A percentile compares a stretch with the other conserved stretches of the same genome.
Evolutionary conservation across 2,329 filamentous ascomycete species (phyloP).

Genomic region (Trichoderma asperellum): DNA sequence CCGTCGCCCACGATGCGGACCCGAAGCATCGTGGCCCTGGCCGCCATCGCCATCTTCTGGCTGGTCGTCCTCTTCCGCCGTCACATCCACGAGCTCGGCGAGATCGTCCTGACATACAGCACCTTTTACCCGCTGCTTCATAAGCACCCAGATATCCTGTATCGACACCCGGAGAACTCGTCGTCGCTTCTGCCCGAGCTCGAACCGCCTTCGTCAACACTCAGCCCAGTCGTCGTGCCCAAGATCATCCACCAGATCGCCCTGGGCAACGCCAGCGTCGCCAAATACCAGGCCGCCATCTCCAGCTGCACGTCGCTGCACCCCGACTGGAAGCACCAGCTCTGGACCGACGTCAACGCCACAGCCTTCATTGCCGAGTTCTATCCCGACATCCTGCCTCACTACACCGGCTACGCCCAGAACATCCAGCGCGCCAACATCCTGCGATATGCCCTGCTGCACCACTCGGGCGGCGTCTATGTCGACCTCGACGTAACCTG

Average conservation of each 20-base stretch:
- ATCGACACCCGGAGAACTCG: constrained; percentile 23
- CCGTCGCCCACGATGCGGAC: constrained; percentile 18
- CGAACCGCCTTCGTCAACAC: background rate
- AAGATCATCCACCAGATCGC: constrained; percentile 41
- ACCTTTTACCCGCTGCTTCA: constrained; percentile 29
- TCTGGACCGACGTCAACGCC: constrained; percentile 36
- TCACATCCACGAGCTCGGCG: constrained; percentile 27
- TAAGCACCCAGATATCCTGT: constrained; percentile 23
- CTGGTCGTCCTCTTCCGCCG: constrained; percentile 21
- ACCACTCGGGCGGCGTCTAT: constrained; percentile 36
- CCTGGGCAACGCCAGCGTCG: constrained; percentile 48
- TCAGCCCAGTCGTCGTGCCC: constrained; percentile 24
- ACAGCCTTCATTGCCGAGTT: constrained; percentile 33
- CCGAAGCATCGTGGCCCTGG: constrained; percentile 24
- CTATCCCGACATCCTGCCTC: constrained; percentile 34
- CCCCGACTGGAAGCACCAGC: constrained; percentile 33
- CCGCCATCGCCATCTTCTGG: constrained; percentile 25
- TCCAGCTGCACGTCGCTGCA: constrained; percentile 33
- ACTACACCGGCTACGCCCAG: constrained; percentile 33
- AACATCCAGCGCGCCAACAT: constrained; percentile 36
- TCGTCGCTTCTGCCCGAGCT: background rate
- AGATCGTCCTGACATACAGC: constrained; percentile 28
- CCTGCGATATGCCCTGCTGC: constrained; percentile 34
- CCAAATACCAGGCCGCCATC: constrained; percentile 35
- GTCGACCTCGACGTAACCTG: constrained; percentile 36